phyloP scores from a whole-genome alignment of 1,139 yeast species.

The Geotrichum reessii region DNA sequence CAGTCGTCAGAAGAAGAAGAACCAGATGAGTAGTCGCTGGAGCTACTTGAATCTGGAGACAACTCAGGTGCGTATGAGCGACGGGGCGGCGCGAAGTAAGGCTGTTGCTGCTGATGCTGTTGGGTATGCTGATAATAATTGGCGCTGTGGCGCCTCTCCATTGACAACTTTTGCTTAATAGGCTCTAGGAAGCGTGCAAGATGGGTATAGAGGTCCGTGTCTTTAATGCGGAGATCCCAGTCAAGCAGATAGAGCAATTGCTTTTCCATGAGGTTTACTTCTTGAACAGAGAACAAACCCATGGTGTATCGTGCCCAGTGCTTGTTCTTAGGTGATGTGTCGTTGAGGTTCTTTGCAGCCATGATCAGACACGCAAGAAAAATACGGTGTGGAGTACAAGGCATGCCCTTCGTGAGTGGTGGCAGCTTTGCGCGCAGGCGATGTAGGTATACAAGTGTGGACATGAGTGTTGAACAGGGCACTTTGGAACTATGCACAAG shows the following conservation, averaged over 20 bases:
- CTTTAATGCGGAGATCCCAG: slow-evolving; percentile 72
- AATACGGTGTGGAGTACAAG: slow-evolving; percentile 87
- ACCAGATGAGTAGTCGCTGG: background rate
- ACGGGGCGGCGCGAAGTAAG: background rate
- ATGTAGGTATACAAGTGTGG: slow-evolving; percentile 74
- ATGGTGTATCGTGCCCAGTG: slow-evolving; percentile 93
- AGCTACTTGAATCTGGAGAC: background rate
- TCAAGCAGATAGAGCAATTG: slow-evolving; percentile 75
- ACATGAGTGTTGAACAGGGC: slow-evolving; percentile 92
- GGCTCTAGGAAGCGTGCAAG: slow-evolving; percentile 72
- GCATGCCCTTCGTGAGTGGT: slow-evolving; percentile 85
- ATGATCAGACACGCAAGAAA: slow-evolving; percentile 81
- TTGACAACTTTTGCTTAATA: slow-evolving; percentile 44
- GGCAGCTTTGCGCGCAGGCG: slow-evolving; percentile 75
- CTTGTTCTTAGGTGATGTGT: slow-evolving; percentile 87
- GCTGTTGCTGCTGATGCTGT: background rate
- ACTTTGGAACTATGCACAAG: slow-evolving; percentile 79
- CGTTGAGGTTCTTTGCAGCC: slow-evolving; percentile 87
- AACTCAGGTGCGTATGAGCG: background rate
- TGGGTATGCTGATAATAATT: background rate
- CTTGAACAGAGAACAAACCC: slow-evolving; percentile 68
- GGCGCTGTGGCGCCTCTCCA: background rate
- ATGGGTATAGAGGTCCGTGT: slow-evolving; percentile 61
- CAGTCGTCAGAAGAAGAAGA: background rate
- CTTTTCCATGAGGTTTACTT: slow-evolving; percentile 86